Evolutionary conservation across 352 stramenopile species (phyloP).

Genomic region (Elongisporangium prolatum): DNA sequence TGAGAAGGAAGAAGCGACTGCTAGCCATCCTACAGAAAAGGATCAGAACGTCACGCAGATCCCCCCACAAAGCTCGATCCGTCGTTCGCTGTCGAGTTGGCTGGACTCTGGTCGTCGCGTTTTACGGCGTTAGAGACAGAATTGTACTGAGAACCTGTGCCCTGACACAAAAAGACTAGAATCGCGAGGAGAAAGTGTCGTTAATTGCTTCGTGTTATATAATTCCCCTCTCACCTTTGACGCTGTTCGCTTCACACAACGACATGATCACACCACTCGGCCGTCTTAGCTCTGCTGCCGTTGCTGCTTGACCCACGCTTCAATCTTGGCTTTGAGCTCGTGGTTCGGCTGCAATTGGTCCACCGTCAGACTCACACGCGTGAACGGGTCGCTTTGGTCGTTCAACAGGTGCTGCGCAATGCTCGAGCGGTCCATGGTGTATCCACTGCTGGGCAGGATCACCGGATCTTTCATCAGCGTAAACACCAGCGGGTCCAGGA

Average conservation of each 20-base stretch:
- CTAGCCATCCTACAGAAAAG: neutral
- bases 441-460: constrained; percentile 84
- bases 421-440: constrained; percentile 90
- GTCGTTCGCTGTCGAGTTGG: neutral
- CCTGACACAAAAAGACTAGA: neutral
- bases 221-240: neutral
- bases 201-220: neutral
- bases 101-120: neutral
- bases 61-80: neutral
- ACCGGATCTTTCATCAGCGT: constrained; percentile 97
- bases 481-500: constrained; percentile 93
- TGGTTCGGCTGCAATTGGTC: constrained; percentile 55
- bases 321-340: constrained; percentile 63
- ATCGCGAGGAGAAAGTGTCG: neutral
- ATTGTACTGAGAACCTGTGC: neutral
- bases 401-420: constrained; percentile 98
- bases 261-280: neutral
- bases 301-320: constrained; percentile 45
- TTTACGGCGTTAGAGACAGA: neutral
- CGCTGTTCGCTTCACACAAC: neutral
- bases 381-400: constrained; percentile 97
- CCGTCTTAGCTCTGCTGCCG: constrained; percentile 17
- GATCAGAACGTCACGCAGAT: neutral
- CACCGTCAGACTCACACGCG: constrained; percentile 83
- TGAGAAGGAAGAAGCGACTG: neutral